phyloP scores from a whole-genome alignment of 1,284 basidiomycete species.

The Sporisorium sorghi region DNA sequence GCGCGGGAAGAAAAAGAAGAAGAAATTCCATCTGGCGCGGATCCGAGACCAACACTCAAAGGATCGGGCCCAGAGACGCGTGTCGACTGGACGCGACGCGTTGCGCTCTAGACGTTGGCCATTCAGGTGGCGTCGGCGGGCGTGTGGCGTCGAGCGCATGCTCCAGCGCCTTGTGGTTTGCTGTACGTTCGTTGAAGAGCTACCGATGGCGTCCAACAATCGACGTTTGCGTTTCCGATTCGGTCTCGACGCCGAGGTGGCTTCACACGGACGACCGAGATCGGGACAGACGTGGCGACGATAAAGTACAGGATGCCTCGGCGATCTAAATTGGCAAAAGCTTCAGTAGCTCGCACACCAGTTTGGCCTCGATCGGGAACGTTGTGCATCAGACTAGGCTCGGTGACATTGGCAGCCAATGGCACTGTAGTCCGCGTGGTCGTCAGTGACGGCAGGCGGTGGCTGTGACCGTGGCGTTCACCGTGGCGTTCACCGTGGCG shows the following conservation, averaged over 20 bases:
- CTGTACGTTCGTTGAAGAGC: constrained; percentile 10
- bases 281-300: background rate
- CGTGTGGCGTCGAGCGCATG: background rate
- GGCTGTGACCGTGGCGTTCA: no score
- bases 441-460: no score
- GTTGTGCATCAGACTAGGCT: background rate
- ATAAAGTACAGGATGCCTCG: background rate
- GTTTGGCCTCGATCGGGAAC: background rate
- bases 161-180: background rate
- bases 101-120: background rate
- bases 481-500: no score
- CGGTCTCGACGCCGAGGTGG: background rate
- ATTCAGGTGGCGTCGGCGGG: constrained; percentile 1
- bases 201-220: constrained; percentile 1
- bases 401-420: background rate
- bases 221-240: background rate
- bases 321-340: constrained; percentile 1
- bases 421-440: no score
- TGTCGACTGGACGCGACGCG: constrained; percentile 11
- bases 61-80: constrained; percentile 7
- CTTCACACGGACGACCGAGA: background rate
- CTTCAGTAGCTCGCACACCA: background rate
- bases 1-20: background rate
- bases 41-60: constrained; percentile 19
- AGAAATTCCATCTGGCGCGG: background rate